phyloP scores from a whole-genome alignment of 2,329 filamentous ascomycete genomes.

The Penicillium sp. region DNA sequence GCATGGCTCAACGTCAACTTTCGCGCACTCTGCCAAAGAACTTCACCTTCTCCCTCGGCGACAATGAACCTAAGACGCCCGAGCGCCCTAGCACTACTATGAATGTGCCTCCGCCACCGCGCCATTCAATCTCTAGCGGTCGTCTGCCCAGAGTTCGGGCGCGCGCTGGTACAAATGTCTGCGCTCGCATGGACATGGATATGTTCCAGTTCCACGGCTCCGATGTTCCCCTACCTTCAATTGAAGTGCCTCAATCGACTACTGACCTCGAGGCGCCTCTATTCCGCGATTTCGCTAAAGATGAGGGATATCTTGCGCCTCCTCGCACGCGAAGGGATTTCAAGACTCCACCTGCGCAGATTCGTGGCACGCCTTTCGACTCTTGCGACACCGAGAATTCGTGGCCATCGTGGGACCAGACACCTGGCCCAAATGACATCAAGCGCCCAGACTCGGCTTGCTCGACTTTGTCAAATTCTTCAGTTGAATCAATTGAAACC shows the following conservation, averaged over 20 bases:
- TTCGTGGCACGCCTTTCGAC: slow-evolving; percentile 38
- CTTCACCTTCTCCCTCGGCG: slow-evolving; percentile 43
- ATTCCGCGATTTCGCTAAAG: slow-evolving; percentile 25
- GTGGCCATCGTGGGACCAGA: slow-evolving; percentile 35
- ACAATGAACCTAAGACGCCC: slow-evolving; percentile 43
- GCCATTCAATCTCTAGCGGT: slow-evolving; percentile 42
- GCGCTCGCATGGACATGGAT: slow-evolving; percentile 36
- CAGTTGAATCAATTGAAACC: slow-evolving; percentile 59
- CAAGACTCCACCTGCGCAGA: slow-evolving; percentile 48
- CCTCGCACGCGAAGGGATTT: slow-evolving; percentile 38
- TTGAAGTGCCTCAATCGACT: slow-evolving; percentile 36
- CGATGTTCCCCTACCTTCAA: slow-evolving; percentile 46
- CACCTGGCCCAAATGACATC: slow-evolving; percentile 44
- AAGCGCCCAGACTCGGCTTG: slow-evolving; percentile 57
- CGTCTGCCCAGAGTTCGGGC: slow-evolving; percentile 42
- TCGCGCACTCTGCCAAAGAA: slow-evolving; percentile 49
- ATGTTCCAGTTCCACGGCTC: slow-evolving; percentile 32
- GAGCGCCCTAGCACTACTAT: slow-evolving; percentile 40
- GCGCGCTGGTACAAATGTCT: slow-evolving; percentile 38
- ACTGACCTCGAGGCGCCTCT: slow-evolving; percentile 29
- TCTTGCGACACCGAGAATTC: slow-evolving; percentile 22
- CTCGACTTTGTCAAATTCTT: slow-evolving; percentile 62
- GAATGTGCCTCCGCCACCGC: slow-evolving; percentile 46
- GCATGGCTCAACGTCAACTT: slow-evolving; percentile 42
- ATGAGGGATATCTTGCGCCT: slow-evolving; percentile 41